A percentile compares a stretch with the other conserved stretches of the same genome.
These are phyloP conservation scores for Talaromyces nanjingensis DNA, from an alignment of 495 filamentous ascomycete genomes.

Conservation along the genomic window DNA sequence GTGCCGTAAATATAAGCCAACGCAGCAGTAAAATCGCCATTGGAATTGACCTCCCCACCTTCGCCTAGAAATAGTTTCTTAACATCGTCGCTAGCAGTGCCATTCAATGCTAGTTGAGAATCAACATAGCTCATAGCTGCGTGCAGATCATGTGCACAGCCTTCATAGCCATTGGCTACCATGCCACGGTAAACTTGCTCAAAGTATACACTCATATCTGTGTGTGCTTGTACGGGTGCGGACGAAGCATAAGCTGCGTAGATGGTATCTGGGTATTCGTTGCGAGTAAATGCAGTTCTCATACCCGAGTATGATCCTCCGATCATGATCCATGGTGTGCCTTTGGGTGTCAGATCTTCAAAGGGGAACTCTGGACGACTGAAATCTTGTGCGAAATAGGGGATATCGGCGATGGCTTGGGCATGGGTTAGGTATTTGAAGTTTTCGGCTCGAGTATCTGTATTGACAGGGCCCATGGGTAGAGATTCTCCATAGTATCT, in stretches of 20 bases:
- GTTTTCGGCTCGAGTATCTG: constrained; percentile 37
- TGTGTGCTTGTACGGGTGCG: constrained; percentile 45
- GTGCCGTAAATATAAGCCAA: constrained; percentile 31
- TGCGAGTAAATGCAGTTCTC: constrained; percentile 46
- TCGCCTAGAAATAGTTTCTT: constrained; percentile 45
- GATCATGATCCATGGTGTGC: constrained; percentile 52
- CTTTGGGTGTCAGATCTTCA: constrained; percentile 34
- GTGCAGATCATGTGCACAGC: constrained; percentile 49
- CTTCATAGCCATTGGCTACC: constrained; percentile 38
- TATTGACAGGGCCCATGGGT: constrained; percentile 35
- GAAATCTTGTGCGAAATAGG: constrained; percentile 45
- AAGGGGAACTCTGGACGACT: constrained; percentile 23
- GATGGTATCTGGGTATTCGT: constrained; percentile 51
- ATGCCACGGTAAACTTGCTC: constrained; percentile 51
- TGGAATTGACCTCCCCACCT: constrained; percentile 40
- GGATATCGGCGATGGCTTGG: constrained; percentile 48
- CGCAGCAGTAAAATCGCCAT: constrained; percentile 42
- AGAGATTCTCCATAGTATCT: constrained; percentile 48
- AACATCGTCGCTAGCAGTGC: constrained; percentile 27
- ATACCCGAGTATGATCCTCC: constrained; percentile 55
- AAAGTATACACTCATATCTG: constrained; percentile 52
- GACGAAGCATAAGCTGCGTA: constrained; percentile 49
- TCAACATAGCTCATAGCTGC: constrained; percentile 48
- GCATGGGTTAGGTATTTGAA: constrained; percentile 42
- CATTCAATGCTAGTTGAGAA: constrained; percentile 27